Percentiles rank a stretch among this genome's conserved stretches.
Conservation (phyloP, 352 stramenopile genomes). For the Globisporangium canariense region DNA sequence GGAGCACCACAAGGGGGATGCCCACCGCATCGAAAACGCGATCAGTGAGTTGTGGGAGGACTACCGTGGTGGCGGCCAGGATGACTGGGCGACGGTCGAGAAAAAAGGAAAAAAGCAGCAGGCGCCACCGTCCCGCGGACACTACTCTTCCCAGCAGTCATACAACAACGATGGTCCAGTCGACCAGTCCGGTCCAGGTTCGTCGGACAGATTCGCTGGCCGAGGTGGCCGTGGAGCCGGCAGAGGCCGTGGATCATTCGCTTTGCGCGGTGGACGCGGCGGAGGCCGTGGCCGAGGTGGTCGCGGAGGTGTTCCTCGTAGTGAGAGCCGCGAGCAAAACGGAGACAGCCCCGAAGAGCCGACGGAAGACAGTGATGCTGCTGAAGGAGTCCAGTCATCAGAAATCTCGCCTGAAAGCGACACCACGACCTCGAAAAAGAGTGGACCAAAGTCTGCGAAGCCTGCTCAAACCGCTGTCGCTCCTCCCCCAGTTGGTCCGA, state of each 20-base stretch:
- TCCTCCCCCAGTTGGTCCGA: constrained; percentile 46
- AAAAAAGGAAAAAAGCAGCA: constrained; percentile 76
- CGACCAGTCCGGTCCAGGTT: constrained; percentile 26
- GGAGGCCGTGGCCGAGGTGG: constrained; percentile 37
- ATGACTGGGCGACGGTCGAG: constrained; percentile 74
- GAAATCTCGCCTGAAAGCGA: constrained; percentile 16
- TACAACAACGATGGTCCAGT: constrained; percentile 30
- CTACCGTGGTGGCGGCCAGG: constrained; percentile 51
- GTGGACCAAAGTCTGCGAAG: constrained; percentile 35
- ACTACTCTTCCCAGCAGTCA: constrained; percentile 33
- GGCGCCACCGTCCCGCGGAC: constrained; percentile 13
- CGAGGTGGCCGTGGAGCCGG: constrained; percentile 35
- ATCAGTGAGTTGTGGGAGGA: constrained; percentile 87
- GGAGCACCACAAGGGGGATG: constrained; percentile 69
- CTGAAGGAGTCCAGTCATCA: constrained; percentile 4
- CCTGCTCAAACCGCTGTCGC: constrained; percentile 34
- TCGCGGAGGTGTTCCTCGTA: constrained; percentile 29
- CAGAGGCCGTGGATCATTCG: constrained; percentile 44
- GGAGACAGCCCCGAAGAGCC: constrained; percentile 46
- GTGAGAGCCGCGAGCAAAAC: constrained; percentile 19
- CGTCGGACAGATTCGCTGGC: constrained; percentile 30
- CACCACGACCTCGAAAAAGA: constrained; percentile 29
- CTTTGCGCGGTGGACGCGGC: constrained; percentile 48
- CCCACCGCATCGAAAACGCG: constrained; percentile 60
- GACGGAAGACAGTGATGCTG: constrained; percentile 34